Percentiles rank a stretch among this genome's conserved stretches.
Conservation (phyloP, 495 filamentous ascomycete genomes). For the Podospora bellae-mahoneyi region DNA sequence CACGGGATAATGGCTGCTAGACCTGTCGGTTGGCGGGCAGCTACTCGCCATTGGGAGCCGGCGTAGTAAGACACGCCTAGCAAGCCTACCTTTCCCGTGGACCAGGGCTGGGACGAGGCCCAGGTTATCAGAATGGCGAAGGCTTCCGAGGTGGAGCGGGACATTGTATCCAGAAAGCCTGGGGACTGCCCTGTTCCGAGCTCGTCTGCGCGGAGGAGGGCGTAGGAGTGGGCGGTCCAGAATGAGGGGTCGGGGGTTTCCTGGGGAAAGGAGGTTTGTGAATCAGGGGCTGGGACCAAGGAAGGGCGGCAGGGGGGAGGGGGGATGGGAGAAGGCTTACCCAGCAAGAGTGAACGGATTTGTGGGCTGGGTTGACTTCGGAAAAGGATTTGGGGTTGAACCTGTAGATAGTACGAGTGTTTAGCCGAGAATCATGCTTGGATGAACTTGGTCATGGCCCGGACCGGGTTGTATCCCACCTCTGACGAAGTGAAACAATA, state of each 20-base stretch:
- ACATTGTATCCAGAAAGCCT: slow-evolving; percentile 60
- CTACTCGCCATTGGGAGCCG: slow-evolving; percentile 60
- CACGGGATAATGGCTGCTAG: slow-evolving; percentile 60
- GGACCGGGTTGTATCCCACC: too few relatives aligned
- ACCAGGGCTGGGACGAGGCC: slow-evolving; percentile 60
- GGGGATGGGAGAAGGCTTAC: too few relatives aligned
- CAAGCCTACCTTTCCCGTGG: slow-evolving; percentile 58
- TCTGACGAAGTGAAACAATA: too few relatives aligned
- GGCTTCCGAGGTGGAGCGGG: slow-evolving; percentile 52
- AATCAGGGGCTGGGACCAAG: too few relatives aligned
- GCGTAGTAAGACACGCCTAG: slow-evolving; percentile 63
- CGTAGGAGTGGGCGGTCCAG: slow-evolving; percentile 62
- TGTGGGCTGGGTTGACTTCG: slow-evolving; percentile 48
- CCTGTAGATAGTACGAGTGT: slow-evolving; percentile 13
- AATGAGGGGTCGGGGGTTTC: slow-evolving; percentile 61
- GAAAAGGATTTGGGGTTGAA: slow-evolving; percentile 43
- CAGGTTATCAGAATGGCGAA: slow-evolving; percentile 65
- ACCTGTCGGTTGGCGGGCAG: slow-evolving; percentile 57
- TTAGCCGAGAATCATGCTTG: neutral
- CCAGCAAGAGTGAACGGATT: slow-evolving; percentile 56
- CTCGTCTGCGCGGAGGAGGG: slow-evolving; percentile 59
- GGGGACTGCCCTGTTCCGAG: slow-evolving; percentile 56
- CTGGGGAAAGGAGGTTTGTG: too few relatives aligned
- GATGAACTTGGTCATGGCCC: too few relatives aligned
- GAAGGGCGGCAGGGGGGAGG: too few relatives aligned